Conservation (phyloP, 176 grass and related monocot species). For the Hordeum marinum region DNA sequence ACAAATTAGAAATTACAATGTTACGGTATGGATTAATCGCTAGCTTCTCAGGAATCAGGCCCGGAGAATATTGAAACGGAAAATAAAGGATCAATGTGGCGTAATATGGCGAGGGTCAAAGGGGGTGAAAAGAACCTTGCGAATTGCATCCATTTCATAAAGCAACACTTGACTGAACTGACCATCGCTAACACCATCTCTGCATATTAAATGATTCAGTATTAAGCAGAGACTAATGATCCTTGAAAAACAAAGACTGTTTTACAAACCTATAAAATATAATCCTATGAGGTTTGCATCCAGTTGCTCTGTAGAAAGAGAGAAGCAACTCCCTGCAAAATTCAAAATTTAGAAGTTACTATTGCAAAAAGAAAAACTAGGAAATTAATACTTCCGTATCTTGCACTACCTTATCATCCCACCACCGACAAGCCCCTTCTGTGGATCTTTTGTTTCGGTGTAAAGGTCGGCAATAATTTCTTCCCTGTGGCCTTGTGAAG, state of each 20-base stretch:
- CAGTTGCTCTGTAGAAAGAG: constrained; percentile 47
- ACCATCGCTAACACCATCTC: constrained; percentile 88
- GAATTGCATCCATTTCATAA: constrained; percentile 73
- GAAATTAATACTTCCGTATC: neutral
- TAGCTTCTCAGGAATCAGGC: too few relatives aligned
- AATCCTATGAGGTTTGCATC: constrained; percentile 48
- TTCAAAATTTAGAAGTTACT: neutral
- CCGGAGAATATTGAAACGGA: neutral
- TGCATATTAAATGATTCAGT: constrained; percentile 22
- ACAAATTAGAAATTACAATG: neutral
- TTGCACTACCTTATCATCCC: constrained; percentile 73
- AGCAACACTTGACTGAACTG: constrained; percentile 78
- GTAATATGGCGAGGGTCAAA: neutral
- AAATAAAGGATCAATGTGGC: neutral
- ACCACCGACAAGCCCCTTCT: constrained; percentile 29
- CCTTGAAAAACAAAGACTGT: neutral
- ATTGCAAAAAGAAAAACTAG: neutral
- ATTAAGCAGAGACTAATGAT: neutral
- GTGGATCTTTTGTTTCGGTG: constrained; percentile 41
- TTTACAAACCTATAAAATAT: constrained; percentile 73
- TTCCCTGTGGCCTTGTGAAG: constrained; percentile 58
- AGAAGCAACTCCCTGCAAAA: constrained; percentile 60
- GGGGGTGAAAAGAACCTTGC: constrained; percentile 46
- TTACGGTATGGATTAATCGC: too few relatives aligned
- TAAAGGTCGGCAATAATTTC: constrained; percentile 76